phyloP scores from a whole-genome alignment of 441 rosid species.

The Populus hybrid region DNA sequence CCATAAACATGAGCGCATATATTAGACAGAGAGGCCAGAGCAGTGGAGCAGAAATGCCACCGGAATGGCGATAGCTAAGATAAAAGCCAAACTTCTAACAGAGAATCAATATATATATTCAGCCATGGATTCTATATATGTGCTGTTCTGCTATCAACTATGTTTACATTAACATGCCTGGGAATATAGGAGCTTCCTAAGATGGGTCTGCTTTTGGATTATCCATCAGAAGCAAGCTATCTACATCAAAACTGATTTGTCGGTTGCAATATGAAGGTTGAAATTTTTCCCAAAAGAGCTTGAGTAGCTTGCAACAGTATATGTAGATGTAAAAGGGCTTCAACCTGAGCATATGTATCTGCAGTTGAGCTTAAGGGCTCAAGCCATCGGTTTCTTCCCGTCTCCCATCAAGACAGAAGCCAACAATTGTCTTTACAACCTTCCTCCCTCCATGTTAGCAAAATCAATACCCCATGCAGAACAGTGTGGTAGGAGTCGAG shows the following conservation, averaged over 20 bases:
- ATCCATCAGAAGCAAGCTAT: conserved; percentile 15
- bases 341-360: conserved; percentile 10
- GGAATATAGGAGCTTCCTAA: neutral
- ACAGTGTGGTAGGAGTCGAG: neutral
- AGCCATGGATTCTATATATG: neutral
- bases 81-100: neutral
- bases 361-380: neutral
- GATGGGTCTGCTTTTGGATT: neutral
- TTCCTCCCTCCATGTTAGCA: conserved; percentile 4
- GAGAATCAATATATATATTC: neutral
- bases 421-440: neutral
- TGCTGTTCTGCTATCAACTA: conserved; percentile 2
- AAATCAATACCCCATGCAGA: conserved; percentile 4
- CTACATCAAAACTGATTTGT: conserved; percentile 27
- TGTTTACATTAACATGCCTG: conserved; percentile 15
- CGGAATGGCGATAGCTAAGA: neutral
- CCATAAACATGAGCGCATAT: neutral
- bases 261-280: conserved; percentile 5
- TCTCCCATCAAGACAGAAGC: conserved; percentile 9
- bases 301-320: neutral
- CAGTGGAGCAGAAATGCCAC: neutral
- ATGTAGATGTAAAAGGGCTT: neutral
- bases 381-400: neutral
- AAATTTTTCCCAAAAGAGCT: conserved; percentile 1
- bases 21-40: neutral